Percentiles rank a stretch among this genome's conserved stretches.
Conservation (phyloP, 2,329 filamentous ascomycete genomes). For the Dactylonectria macrodidyma region DNA sequence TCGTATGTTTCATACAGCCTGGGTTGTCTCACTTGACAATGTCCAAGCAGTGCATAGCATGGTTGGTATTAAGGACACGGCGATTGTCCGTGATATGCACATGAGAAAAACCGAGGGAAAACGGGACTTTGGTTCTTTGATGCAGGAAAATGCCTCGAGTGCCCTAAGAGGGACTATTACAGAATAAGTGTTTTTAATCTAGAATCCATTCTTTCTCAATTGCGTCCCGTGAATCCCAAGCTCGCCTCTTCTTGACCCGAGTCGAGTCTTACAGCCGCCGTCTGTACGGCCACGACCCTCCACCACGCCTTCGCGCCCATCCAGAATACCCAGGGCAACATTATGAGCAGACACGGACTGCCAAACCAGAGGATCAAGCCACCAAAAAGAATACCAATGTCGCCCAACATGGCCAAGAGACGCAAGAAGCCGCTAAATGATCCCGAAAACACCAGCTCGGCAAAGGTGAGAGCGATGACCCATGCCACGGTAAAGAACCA, state of each 20-base stretch:
- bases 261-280: conserved; percentile 16
- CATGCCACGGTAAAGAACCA: conserved; percentile 34
- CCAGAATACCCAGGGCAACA: conserved; percentile 37
- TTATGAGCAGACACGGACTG: conserved; percentile 9
- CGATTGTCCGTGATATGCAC: not conserved
- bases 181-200: no score
- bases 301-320: conserved; percentile 31
- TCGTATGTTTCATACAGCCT: no score
- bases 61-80: no score
- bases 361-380: conserved; percentile 8
- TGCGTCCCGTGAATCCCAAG: conserved; percentile 20
- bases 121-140: not conserved
- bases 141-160: no score
- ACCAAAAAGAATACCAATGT: not conserved
- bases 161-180: no score
- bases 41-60: no score
- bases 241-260: conserved; percentile 30
- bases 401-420: not conserved
- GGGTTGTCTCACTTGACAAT: no score
- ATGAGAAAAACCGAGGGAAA: conserved; percentile 10
- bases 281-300: conserved; percentile 25
- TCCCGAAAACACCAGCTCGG: conserved; percentile 27
- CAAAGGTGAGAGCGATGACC: conserved; percentile 7
- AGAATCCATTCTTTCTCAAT: no score
- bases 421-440: not conserved